Conservation (phyloP, 306 rosid genomes). For the Fragaria iinumae region DNA sequence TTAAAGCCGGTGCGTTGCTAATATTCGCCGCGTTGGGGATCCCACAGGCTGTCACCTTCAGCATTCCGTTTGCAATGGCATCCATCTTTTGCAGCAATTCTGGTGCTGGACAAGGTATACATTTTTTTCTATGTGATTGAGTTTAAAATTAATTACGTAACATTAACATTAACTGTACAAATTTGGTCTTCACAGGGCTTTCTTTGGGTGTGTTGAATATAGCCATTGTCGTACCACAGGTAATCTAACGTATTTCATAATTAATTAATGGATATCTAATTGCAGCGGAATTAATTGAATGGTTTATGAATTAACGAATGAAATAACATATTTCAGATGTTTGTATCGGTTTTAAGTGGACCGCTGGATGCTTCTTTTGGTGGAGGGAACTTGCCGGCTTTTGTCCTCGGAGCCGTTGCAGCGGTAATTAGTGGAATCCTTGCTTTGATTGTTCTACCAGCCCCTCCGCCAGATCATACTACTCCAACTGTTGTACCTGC, state of each 20-base stretch:
- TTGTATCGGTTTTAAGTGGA: slow-evolving; percentile 67
- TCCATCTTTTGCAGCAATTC: slow-evolving; percentile 62
- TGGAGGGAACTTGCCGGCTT: slow-evolving; percentile 83
- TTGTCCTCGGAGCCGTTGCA: slow-evolving; percentile 62
- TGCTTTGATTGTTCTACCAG: slow-evolving; percentile 53
- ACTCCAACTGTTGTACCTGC: neutral
- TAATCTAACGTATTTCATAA: neutral
- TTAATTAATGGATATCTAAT: neutral
- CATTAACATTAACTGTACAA: neutral
- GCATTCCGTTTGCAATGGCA: slow-evolving; percentile 81
- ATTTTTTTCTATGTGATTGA: neutral
- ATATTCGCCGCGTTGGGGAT: slow-evolving; percentile 65
- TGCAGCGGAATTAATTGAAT: neutral
- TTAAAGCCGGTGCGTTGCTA: slow-evolving; percentile 61
- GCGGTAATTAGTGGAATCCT: slow-evolving; percentile 54
- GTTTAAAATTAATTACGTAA: neutral
- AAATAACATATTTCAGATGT: slow-evolving; percentile 36
- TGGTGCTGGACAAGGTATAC: slow-evolving; percentile 82
- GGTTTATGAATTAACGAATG: neutral
- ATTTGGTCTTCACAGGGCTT: slow-evolving; percentile 43
- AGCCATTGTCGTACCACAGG: slow-evolving; percentile 72
- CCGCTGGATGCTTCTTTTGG: slow-evolving; percentile 65
- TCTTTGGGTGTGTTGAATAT: slow-evolving; percentile 73
- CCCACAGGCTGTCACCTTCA: slow-evolving; percentile 72
- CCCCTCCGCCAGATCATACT: slow-evolving; percentile 33